Conservation (phyloP, 2,329 filamentous ascomycete genomes). For the Colletotrichum sp. region DNA sequence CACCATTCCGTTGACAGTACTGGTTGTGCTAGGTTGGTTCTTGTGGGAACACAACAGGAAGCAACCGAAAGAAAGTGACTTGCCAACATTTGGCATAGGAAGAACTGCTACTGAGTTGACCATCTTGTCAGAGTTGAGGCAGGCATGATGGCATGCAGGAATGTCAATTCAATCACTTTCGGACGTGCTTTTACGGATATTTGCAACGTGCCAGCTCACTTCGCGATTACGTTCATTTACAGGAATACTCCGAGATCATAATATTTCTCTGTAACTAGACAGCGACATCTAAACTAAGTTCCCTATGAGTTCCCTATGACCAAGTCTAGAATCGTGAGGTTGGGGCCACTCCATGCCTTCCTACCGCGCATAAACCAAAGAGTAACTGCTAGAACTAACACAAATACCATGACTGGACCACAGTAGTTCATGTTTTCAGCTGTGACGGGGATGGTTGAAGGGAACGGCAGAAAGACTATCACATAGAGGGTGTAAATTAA, state of each 20-base stretch:
- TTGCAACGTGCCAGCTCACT: too few species aligned
- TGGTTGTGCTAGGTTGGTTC: neutral
- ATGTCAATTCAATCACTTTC: neutral
- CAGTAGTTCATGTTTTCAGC: constrained; percentile 1
- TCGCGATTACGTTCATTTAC: fast-evolving
- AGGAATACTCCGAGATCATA: neutral
- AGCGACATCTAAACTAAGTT: neutral
- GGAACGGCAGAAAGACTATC: neutral
- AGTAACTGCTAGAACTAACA: neutral
- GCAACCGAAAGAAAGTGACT: neutral
- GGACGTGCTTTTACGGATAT: fast-evolving
- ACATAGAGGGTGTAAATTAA: neutral
- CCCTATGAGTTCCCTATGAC: neutral
- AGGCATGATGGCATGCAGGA: neutral
- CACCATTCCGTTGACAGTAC: neutral
- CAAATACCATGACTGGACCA: neutral
- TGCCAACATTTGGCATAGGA: neutral
- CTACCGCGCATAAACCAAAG: neutral
- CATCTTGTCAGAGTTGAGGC: neutral
- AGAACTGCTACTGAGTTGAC: neutral
- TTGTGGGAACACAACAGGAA: neutral
- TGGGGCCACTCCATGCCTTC: neutral
- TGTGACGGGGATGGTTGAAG: neutral
- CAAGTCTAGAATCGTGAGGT: neutral
- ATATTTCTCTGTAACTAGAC: neutral